Evolutionary conservation across 1,284 basidiomycete genomes (phyloP).

Genomic region (Fomitopsis palustris): DNA sequence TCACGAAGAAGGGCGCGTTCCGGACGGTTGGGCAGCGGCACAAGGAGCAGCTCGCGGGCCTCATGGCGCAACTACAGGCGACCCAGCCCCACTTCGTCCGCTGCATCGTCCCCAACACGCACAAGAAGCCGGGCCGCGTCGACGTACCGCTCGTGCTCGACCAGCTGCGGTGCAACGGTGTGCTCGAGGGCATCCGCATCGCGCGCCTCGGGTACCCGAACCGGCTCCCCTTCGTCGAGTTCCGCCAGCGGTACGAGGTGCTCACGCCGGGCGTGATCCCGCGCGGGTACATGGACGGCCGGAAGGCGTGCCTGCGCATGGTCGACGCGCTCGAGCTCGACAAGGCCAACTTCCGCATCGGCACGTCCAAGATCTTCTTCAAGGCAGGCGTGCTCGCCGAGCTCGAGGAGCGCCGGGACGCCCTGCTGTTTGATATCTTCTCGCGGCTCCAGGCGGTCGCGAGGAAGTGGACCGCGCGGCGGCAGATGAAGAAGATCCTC

Average conservation of each 20-base stretch:
- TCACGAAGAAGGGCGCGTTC: constrained; percentile 94
- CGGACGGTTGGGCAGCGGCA: constrained; percentile 94
- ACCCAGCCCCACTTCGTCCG: constrained; percentile 99
- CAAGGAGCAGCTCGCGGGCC: constrained; percentile 90
- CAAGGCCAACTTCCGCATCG: constrained; percentile 83
- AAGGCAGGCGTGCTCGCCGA: constrained; percentile 99
- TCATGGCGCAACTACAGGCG: constrained; percentile 89
- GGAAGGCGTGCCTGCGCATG: constrained; percentile 93
- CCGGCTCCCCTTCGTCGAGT: constrained; percentile 94
- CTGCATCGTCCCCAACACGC: constrained; percentile 94
- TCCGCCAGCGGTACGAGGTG: constrained; percentile 95
- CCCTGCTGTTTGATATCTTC: constrained; percentile 86
- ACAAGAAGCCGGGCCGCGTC: constrained; percentile 90
- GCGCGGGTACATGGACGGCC: constrained; percentile 94
- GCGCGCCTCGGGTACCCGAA: constrained; percentile 98
- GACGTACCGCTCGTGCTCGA: constrained; percentile 96
- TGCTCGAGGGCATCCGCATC: constrained; percentile 97
- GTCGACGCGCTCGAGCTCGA: constrained; percentile 89
- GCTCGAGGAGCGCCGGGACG: constrained; percentile 91
- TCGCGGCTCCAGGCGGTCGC: constrained; percentile 84
- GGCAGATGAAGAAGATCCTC: constrained; percentile 94
- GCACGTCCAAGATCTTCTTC: constrained; percentile 98
- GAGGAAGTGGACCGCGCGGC: constrained; percentile 81
- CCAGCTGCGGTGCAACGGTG: constrained; percentile 97
- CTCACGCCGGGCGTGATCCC: constrained; percentile 92